These are phyloP conservation scores for Diaporthe vexans DNA, from an alignment of 2,329 filamentous ascomycete species.

Conservation along the genomic window DNA sequence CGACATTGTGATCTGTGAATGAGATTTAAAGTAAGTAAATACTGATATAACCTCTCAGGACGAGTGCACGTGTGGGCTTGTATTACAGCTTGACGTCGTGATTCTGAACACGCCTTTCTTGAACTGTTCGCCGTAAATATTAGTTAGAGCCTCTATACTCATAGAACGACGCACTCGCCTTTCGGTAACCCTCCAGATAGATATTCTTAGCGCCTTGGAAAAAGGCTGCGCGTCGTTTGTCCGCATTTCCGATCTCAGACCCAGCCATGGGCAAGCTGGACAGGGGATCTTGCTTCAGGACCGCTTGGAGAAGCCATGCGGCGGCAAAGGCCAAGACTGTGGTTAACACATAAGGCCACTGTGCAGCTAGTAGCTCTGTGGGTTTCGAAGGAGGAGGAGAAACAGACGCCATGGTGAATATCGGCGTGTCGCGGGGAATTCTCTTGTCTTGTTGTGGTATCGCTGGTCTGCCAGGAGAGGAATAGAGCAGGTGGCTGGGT, in stretches of 20 bases:
- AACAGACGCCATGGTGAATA: slow-evolving; percentile 23
- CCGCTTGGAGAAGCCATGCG: slow-evolving; percentile 32
- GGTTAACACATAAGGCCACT: slow-evolving; percentile 34
- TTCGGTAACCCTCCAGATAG: slow-evolving; percentile 50
- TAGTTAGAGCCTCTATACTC: background rate
- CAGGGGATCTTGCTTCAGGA: slow-evolving; percentile 42
- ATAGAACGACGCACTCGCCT: slow-evolving; percentile 40
- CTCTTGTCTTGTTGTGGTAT: slow-evolving; percentile 15
- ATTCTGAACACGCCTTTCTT: slow-evolving; percentile 39
- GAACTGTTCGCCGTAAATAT: slow-evolving; percentile 8
- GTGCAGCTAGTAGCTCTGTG: slow-evolving; percentile 20
- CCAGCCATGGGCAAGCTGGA: slow-evolving; percentile 47
- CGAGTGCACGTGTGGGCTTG: too few species aligned
- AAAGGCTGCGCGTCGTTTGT: slow-evolving; percentile 48
- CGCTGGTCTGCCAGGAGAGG: background rate
- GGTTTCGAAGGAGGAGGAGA: slow-evolving; percentile 21
- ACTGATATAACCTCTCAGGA: background rate
- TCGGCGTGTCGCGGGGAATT: background rate
- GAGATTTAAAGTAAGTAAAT: background rate
- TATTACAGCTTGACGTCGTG: slow-evolving; percentile 30
- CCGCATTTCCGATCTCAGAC: slow-evolving; percentile 46
- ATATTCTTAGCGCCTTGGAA: slow-evolving; percentile 45
- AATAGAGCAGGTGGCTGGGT: background rate
- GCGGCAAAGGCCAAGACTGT: slow-evolving; percentile 33
- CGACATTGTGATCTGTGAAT: slow-evolving; percentile 21